These are phyloP conservation scores for Penicillium salamii DNA, from an alignment of 495 filamentous ascomycete genomes.

Conservation along the genomic window DNA sequence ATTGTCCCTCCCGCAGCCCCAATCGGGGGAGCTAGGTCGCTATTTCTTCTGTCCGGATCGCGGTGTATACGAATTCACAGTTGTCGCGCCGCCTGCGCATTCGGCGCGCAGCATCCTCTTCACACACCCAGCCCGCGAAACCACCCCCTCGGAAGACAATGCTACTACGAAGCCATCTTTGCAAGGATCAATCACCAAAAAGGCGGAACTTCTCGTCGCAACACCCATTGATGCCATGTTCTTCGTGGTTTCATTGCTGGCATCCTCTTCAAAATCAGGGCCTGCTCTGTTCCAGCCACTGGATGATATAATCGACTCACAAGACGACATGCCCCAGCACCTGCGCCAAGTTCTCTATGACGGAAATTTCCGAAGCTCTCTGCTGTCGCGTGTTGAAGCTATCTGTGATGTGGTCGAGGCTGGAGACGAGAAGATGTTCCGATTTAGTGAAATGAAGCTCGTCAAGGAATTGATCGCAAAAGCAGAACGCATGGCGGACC, in stretches of 20 bases:
- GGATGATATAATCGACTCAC: slow-evolving; percentile 76
- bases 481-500: slow-evolving; percentile 63
- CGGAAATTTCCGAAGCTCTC: slow-evolving; percentile 31
- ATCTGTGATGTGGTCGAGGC: slow-evolving; percentile 79
- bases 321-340: slow-evolving; percentile 54
- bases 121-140: slow-evolving; percentile 16
- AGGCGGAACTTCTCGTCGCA: slow-evolving; percentile 71
- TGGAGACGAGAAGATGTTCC: slow-evolving; percentile 79
- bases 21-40: slow-evolving; percentile 57
- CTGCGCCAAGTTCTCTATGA: slow-evolving; percentile 56
- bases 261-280: slow-evolving; percentile 36
- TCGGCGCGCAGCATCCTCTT: slow-evolving; percentile 35
- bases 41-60: slow-evolving; percentile 77
- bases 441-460: slow-evolving; percentile 68
- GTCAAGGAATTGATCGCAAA: slow-evolving; percentile 65
- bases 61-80: slow-evolving; percentile 86
- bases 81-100: slow-evolving; percentile 57
- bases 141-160: slow-evolving; percentile 8
- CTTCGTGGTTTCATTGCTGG: slow-evolving; percentile 70
- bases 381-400: slow-evolving; percentile 54
- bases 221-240: slow-evolving; percentile 85
- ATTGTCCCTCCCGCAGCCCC: slow-evolving; percentile 76
- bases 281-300: slow-evolving; percentile 64
- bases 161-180: not conserved
- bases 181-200: slow-evolving; percentile 44